These are phyloP conservation scores for Beauveria rudraprayagi DNA, from an alignment of 2,329 filamentous ascomycete genomes.

Conservation along the genomic window DNA sequence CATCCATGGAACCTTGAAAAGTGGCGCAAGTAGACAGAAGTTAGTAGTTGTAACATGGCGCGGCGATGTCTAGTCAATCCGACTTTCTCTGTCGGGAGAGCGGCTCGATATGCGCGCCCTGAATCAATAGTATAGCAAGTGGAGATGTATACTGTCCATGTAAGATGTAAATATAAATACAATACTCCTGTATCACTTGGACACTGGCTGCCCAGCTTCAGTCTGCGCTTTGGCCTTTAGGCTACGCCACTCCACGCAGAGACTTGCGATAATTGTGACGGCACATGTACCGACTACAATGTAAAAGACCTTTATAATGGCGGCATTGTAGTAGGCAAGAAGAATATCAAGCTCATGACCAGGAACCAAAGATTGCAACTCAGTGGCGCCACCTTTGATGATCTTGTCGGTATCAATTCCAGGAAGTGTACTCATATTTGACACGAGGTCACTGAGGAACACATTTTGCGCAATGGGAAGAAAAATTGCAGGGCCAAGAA, in stretches of 20 bases:
- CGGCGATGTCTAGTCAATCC: too few relatives aligned
- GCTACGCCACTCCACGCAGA: constrained; percentile 40
- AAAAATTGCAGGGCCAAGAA: constrained; percentile 32
- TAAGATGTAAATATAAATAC: neutral
- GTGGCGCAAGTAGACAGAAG: neutral
- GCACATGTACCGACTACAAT: constrained; percentile 31
- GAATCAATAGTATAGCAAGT: neutral
- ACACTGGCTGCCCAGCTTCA: neutral
- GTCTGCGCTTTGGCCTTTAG: constrained; percentile 30
- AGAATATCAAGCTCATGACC: constrained; percentile 15
- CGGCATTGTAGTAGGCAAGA: constrained; percentile 30
- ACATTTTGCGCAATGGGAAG: constrained; percentile 38
- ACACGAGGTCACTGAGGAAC: constrained; percentile 36
- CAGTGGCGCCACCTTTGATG: constrained; percentile 24
- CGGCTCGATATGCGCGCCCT: too few relatives aligned
- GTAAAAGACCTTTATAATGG: constrained; percentile 28
- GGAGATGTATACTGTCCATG: neutral
- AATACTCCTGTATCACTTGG: neutral
- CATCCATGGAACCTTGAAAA: neutral
- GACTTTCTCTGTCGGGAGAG: too few relatives aligned
- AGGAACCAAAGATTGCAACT: constrained; percentile 17
- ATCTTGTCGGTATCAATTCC: constrained; percentile 20
- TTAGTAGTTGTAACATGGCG: neutral
- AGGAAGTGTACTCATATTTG: constrained; percentile 26
- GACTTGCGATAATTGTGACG: constrained; percentile 28